Evolutionary conservation across 305 asterid species (phyloP).

Genomic region (Solanum chacoense): DNA sequence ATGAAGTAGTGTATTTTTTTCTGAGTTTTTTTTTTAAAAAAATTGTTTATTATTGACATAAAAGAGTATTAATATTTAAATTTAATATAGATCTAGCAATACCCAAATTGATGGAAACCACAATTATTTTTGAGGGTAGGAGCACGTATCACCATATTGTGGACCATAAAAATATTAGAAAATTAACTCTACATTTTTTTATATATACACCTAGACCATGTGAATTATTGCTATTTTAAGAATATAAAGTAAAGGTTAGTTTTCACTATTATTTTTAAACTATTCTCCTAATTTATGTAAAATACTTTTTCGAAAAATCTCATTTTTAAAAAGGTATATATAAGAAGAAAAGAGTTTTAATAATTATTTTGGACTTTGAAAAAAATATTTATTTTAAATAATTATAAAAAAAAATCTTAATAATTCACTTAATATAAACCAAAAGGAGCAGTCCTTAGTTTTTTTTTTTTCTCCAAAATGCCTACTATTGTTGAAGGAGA

Average conservation of each 20-base stretch:
- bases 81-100: neutral
- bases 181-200: neutral
- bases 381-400: neutral
- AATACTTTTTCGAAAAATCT: neutral
- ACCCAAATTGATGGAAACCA: neutral
- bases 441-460: neutral
- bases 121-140: neutral
- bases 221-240: neutral
- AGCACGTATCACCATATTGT: neutral
- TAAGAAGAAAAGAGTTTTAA: neutral
- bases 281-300: neutral
- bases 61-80: neutral
- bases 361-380: neutral
- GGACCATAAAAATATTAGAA: neutral
- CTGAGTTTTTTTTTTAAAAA: neutral
- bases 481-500: neutral
- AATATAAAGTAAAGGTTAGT: neutral
- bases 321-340: neutral
- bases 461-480: neutral
- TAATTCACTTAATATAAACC: neutral
- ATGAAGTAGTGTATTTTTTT: neutral
- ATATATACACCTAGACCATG: neutral
- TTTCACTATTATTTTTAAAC: neutral
- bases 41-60: neutral
- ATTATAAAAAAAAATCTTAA: neutral